Conservation (phyloP, 345 rosid species). For the Pelargonium nanum region DNA sequence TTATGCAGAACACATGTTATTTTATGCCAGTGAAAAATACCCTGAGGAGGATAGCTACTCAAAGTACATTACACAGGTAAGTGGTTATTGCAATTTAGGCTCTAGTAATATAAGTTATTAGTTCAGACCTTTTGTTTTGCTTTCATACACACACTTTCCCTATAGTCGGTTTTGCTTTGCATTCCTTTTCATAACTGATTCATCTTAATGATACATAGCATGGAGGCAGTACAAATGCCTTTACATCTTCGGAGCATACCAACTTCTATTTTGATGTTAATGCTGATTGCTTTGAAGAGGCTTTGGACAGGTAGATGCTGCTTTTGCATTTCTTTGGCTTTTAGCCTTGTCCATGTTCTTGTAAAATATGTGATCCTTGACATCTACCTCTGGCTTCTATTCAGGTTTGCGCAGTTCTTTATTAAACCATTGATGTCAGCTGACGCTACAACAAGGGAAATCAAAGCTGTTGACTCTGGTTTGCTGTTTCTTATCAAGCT, state of each 20-base stretch:
- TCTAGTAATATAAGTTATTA: background rate
- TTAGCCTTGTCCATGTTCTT: slow-evolving; percentile 6
- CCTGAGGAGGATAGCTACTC: slow-evolving; percentile 74
- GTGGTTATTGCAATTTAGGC: background rate
- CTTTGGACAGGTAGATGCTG: slow-evolving; percentile 52
- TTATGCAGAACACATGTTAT: slow-evolving; percentile 69
- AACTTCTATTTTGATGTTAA: slow-evolving; percentile 64
- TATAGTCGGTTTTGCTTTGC: background rate
- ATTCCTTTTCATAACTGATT: background rate
- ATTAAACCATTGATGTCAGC: slow-evolving; percentile 74
- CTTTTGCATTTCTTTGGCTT: slow-evolving; percentile 4
- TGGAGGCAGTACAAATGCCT: slow-evolving; percentile 78
- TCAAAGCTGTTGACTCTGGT: slow-evolving; percentile 91
- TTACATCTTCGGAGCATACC: slow-evolving; percentile 53
- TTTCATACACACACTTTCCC: background rate
- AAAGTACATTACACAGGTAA: slow-evolving; percentile 62
- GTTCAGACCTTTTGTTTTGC: background rate
- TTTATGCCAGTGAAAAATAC: slow-evolving; percentile 73
- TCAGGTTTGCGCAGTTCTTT: slow-evolving; percentile 79
- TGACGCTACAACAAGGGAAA: slow-evolving; percentile 77
- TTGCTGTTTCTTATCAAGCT: slow-evolving; percentile 5
- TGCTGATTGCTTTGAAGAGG: slow-evolving; percentile 57
- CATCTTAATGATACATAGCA: slow-evolving; percentile 35
- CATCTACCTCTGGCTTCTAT: too few relatives aligned
- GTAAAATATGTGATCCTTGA: slow-evolving; percentile 10